Percentiles rank a stretch among this genome's conserved stretches.
Evolutionary conservation across 2,329 filamentous ascomycete genomes (phyloP).

Genomic region (Fusarium sp.): DNA sequence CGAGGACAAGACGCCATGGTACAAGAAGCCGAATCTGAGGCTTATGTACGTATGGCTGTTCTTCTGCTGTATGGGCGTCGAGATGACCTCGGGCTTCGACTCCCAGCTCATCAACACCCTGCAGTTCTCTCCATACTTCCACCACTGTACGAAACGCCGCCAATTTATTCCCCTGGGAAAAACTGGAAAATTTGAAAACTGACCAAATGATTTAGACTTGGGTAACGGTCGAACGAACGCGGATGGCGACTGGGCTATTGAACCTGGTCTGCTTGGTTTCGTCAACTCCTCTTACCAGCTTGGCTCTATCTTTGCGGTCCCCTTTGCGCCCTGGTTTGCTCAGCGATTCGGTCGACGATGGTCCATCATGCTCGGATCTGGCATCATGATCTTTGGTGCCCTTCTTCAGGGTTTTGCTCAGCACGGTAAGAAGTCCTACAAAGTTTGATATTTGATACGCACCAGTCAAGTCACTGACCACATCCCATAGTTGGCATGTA

Average conservation of each 20-base stretch:
- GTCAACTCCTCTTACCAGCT: constrained; percentile 68
- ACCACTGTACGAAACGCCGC: constrained; percentile 50
- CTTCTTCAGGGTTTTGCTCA: constrained; percentile 67
- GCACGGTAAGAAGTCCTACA: constrained; percentile 46
- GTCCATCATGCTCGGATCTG: constrained; percentile 68
- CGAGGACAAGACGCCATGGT: constrained; percentile 59
- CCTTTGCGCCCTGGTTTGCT: constrained; percentile 65
- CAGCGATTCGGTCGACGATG: constrained; percentile 61
- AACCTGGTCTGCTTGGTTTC: constrained; percentile 58
- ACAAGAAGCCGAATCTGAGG: constrained; percentile 67
- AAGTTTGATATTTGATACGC: fast-evolving
- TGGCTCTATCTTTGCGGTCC: constrained; percentile 66
- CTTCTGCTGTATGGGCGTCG: constrained; percentile 67
- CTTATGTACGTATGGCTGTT: constrained; percentile 65
- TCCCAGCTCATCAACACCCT: constrained; percentile 60
- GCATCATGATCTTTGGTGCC: constrained; percentile 67
- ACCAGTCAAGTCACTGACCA: background rate
- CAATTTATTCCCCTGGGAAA: fast-evolving
- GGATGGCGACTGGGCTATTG: constrained; percentile 43
- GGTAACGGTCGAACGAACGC: constrained; percentile 37
- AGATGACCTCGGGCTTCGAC: constrained; percentile 70
- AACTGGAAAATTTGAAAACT: background rate
- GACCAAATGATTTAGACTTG: constrained; percentile 22
- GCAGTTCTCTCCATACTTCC: constrained; percentile 56
- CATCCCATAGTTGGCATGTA: constrained; percentile 65